A percentile compares a stretch with the other conserved stretches of the same genome.
These are phyloP conservation scores for Ceratobasidium sp. DNA, from an alignment of 1,284 basidiomycete species.

Conservation along the genomic window DNA sequence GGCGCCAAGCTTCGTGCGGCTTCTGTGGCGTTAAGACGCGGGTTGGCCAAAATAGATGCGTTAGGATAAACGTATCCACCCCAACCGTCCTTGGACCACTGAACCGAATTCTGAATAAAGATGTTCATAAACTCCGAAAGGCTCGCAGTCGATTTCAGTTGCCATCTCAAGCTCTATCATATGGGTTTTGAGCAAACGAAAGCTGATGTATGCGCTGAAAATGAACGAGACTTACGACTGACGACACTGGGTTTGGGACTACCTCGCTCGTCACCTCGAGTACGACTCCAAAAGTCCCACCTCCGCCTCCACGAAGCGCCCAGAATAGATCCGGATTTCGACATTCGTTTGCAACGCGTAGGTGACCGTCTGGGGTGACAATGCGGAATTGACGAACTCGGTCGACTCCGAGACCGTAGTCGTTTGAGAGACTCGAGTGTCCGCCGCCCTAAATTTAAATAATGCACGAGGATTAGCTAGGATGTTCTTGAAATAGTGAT, in stretches of 20 bases:
- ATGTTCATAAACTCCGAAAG: conserved; percentile 6
- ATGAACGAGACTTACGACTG: conserved; percentile 24
- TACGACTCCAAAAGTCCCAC: conserved; percentile 45
- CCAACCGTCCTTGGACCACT: conserved; percentile 46
- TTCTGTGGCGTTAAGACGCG: conserved; percentile 10
- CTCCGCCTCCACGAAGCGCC: conserved; percentile 44
- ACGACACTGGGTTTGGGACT: background rate
- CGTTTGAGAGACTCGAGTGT: conserved; percentile 18
- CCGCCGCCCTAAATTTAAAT: conserved; percentile 57
- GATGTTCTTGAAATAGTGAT: background rate
- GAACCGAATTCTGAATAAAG: conserved; percentile 16
- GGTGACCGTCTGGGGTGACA: conserved; percentile 44
- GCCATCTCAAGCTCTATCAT: conserved; percentile 26
- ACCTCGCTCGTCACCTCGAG: conserved; percentile 37
- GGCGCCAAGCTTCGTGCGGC: conserved; percentile 22
- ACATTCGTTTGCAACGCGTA: conserved; percentile 19
- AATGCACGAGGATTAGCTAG: background rate
- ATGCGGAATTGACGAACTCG: conserved; percentile 33
- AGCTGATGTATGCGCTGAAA: background rate
- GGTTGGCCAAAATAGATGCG: conserved; percentile 29
- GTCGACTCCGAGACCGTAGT: conserved; percentile 43
- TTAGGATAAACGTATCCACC: conserved; percentile 43
- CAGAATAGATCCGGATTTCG: conserved; percentile 55
- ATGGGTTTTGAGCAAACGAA: background rate
- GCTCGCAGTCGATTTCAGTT: conserved; percentile 16